Conservation (phyloP, 2,329 filamentous ascomycete species). For the Aspergillus ochraceus region DNA sequence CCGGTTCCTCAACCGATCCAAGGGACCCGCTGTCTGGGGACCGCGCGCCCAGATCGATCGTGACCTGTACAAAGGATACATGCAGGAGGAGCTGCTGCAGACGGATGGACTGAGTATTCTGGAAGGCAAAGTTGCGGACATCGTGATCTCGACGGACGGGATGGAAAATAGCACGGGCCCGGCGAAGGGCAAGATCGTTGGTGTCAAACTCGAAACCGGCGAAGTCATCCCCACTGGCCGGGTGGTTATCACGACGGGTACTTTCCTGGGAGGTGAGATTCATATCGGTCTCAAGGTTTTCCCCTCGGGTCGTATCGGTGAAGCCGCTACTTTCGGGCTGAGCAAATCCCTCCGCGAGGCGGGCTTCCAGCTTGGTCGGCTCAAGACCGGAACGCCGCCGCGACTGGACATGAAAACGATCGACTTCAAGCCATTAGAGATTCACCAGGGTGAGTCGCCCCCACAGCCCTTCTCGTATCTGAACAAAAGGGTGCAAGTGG, state of each 20-base stretch:
- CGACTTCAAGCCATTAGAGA: conserved; percentile 69
- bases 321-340: conserved; percentile 86
- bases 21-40: conserved; percentile 96
- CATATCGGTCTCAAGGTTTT: conserved; percentile 85
- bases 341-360: conserved; percentile 87
- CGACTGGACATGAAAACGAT: conserved; percentile 80
- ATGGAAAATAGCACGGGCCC: conserved; percentile 46
- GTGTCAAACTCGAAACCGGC: conserved; percentile 83
- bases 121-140: conserved; percentile 87
- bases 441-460: conserved; percentile 79
- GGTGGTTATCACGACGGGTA: conserved; percentile 94
- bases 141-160: conserved; percentile 67
- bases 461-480: conserved; percentile 91
- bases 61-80: conserved; percentile 81
- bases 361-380: conserved; percentile 81
- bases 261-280: conserved; percentile 92
- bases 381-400: conserved; percentile 96
- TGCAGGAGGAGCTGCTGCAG: conserved; percentile 78
- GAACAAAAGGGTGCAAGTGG: conserved; percentile 72
- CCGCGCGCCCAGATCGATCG: conserved; percentile 95
- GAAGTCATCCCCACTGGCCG: conserved; percentile 76
- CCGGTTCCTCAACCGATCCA: conserved; percentile 79
- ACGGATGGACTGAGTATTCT: conserved; percentile 81
- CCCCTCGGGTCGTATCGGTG: conserved; percentile 88
- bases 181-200: conserved; percentile 71